Percentiles rank a stretch among this genome's conserved stretches.
Evolutionary conservation across 768 basidiomycete species (phyloP).

Genomic region (Leucosporidium creatinivorum): DNA sequence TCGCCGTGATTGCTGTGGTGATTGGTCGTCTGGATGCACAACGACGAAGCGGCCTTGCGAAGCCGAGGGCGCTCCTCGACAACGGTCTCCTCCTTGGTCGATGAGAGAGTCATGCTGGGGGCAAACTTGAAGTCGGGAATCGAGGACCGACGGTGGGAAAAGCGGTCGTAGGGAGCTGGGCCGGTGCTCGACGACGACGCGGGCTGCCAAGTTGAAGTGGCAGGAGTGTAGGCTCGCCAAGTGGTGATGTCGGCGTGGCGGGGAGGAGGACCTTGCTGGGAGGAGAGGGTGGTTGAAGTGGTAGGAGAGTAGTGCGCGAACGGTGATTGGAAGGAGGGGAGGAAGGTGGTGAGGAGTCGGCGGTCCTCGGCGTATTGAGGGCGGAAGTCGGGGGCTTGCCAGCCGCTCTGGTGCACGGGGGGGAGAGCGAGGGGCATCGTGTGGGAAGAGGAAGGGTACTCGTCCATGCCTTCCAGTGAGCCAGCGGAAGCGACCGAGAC

Average conservation of each 20-base stretch:
- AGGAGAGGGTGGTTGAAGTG: too few species aligned
- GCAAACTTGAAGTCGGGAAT: neutral
- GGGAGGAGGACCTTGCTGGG: too few species aligned
- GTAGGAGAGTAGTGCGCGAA: neutral
- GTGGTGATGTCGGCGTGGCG: neutral
- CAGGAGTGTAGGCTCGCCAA: slow-evolving; percentile 18
- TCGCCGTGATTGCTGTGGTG: neutral
- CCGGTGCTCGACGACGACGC: too few species aligned
- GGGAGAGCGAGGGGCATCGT: neutral
- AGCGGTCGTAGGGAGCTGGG: too few species aligned
- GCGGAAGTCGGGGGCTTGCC: neutral
- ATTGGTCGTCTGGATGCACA: neutral
- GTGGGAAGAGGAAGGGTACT: neutral
- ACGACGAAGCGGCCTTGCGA: neutral
- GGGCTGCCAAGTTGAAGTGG: slow-evolving; percentile 4
- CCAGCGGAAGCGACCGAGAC: neutral
- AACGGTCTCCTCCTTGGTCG: too few species aligned
- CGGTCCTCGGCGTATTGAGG: neutral
- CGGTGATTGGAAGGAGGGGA: neutral
- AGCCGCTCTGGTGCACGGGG: neutral
- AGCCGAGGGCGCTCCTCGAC: too few species aligned
- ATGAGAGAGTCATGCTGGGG: too few species aligned
- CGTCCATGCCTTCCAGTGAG: neutral
- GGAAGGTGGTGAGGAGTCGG: neutral
- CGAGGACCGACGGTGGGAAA: too few species aligned